These are phyloP conservation scores for Casuarina equisetifolia DNA, from an alignment of 306 rosid genomes.

Conservation along the genomic window DNA sequence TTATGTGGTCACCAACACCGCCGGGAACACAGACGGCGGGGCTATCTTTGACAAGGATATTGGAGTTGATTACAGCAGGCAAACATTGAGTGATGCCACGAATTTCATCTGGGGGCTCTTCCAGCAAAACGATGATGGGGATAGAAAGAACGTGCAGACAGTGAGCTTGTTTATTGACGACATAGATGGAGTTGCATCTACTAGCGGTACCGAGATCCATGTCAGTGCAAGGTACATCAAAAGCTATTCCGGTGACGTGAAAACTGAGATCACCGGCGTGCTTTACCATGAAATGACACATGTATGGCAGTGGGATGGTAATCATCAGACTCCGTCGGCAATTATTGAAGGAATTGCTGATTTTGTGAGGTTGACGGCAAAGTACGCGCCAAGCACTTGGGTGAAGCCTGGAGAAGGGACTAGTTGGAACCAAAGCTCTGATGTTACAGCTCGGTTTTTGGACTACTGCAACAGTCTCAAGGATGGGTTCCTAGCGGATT, in stretches of 20 bases:
- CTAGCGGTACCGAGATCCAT: slow-evolving; percentile 31
- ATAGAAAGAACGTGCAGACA: slow-evolving; percentile 22
- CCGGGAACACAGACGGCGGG: slow-evolving; percentile 24
- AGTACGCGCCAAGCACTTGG: slow-evolving; percentile 25
- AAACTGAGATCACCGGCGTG: slow-evolving; percentile 34
- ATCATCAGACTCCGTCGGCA: slow-evolving; percentile 25
- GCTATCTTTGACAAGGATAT: slow-evolving; percentile 30
- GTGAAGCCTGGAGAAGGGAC: slow-evolving; percentile 26
- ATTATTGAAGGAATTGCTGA: slow-evolving; percentile 51
- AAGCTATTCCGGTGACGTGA: slow-evolving; percentile 12
- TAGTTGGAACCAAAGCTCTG: slow-evolving; percentile 42
- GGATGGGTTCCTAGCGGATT: slow-evolving; percentile 49
- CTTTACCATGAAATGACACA: slow-evolving; percentile 51
- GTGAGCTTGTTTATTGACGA: slow-evolving; percentile 30
- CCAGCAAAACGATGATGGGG: slow-evolving; percentile 5
- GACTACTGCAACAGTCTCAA: slow-evolving; percentile 32
- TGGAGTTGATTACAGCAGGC: slow-evolving; percentile 30
- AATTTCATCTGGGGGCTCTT: slow-evolving; percentile 36
- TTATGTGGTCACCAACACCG: slow-evolving; percentile 27
- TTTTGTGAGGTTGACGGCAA: slow-evolving; percentile 42
- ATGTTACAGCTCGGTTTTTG: slow-evolving; percentile 42
- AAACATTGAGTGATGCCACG: slow-evolving; percentile 30
- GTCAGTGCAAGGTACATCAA: slow-evolving; percentile 19
- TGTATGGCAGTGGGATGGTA: slow-evolving; percentile 40
- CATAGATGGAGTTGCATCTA: slow-evolving; percentile 25